Base-by-base conservation (phyloP, 106 monocot species). In the Allium sativum region DNA sequence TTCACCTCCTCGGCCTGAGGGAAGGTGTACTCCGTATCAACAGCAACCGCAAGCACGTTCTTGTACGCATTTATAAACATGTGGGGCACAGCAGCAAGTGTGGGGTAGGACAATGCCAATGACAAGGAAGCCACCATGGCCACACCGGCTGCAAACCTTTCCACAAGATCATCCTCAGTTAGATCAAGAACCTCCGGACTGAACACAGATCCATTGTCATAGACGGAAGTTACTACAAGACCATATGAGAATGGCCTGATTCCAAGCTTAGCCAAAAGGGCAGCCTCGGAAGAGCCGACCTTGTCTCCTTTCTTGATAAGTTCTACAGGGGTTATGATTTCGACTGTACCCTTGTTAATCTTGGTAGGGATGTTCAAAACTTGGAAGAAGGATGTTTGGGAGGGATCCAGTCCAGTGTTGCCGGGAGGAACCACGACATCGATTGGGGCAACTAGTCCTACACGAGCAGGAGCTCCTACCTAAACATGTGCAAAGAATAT, bases 271-370 rank as follows among this genome's bases (percentile, higher is more conserved):
- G 93, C 72, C 22, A 93, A 85, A 4, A 85, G 78, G 2, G 93
- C 93, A 52, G 93, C 85, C 73, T 93, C 93, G 6, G 93, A 93
- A 22, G 93, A 93, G 9, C 93, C 93, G n/a, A 93, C 93, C 55
- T 93, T 93, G 2, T 93, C 93, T 10, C 93, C 93, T 53, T 85
- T 85, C 73, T 58, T 89, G 51, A 93, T 93, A 55, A 93, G 89
- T 64, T 93, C 89, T 16, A 93, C 89, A 1, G 89, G 93, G 21
- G 89, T 93, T 47, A 89, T 93, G 45, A 93, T 93, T 69, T 93
- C 93, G 43, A 93, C 89, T 19, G 93, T 89, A 17, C 93, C 93
- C 68, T 93, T 93, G 89, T 89, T 93, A 62, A 93, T 93, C 76
- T 93, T 89, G 45, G 93, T 93, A 1, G 89, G 93, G 47, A 89